phyloP scores from a whole-genome alignment of 352 stramenopile species.

The Phytophthora sp. region DNA sequence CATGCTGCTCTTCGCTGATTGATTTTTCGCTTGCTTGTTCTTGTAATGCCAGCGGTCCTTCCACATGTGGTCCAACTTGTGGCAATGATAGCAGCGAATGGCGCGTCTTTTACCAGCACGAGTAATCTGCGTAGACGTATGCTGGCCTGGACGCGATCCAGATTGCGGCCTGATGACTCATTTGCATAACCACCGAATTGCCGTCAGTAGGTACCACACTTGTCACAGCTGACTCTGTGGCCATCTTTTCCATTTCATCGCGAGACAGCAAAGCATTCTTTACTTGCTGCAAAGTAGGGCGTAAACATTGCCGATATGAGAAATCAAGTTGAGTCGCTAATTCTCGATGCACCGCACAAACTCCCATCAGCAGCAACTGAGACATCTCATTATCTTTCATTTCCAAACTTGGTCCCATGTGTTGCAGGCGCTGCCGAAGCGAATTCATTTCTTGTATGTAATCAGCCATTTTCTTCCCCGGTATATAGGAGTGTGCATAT shows the following conservation, averaged over 20 bases:
- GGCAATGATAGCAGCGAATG: slow-evolving; percentile 12
- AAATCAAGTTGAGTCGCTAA: slow-evolving; percentile 5
- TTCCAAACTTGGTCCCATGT: slow-evolving; percentile 1
- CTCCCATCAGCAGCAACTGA: slow-evolving; percentile 3
- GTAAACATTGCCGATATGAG: slow-evolving; percentile 5
- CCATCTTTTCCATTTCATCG: slow-evolving; percentile 8
- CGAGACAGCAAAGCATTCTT: slow-evolving; percentile 3
- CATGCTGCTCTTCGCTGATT: not conserved
- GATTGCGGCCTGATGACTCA: no score
- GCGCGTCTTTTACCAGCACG: not conserved
- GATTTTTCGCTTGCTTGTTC: not conserved
- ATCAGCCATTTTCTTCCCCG: not conserved
- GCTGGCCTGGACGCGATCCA: no score
- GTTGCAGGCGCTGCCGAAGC: not conserved
- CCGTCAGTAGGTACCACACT: not conserved
- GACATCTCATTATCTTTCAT: not conserved
- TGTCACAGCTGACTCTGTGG: not conserved
- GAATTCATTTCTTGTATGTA: slow-evolving; percentile 17
- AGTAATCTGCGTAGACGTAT: not conserved
- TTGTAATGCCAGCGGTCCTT: slow-evolving; percentile 10
- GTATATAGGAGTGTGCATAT: not conserved
- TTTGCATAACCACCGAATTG: not conserved
- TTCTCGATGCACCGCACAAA: slow-evolving; percentile 2
- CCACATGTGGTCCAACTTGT: not conserved
- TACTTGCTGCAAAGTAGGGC: slow-evolving; percentile 1